A percentile compares a stretch with the other conserved stretches of the same genome.
phyloP scores from a whole-genome alignment of 495 filamentous ascomycete genomes.

The Ascodesmis nigricans region DNA sequence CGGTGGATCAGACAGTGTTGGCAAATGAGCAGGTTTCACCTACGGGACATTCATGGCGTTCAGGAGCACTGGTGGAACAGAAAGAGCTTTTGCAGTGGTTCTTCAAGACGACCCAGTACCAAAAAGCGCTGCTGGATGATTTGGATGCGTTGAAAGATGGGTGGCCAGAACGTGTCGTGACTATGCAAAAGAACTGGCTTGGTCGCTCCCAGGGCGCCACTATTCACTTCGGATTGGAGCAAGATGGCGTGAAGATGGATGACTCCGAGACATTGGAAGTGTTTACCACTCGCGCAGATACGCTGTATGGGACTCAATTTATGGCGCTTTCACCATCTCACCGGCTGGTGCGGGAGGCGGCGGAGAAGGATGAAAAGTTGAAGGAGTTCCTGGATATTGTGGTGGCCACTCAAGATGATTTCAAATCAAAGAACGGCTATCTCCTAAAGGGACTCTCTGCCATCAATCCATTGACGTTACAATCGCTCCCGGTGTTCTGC shows the following conservation, averaged over 20 bases:
- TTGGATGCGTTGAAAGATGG: conserved; percentile 38
- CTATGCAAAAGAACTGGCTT: conserved; percentile 80
- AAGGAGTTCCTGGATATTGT: conserved; percentile 37
- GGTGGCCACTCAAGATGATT: conserved; percentile 19
- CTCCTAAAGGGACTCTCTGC: conserved; percentile 37
- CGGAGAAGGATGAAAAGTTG: conserved; percentile 36
- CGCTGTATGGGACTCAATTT: conserved; percentile 65
- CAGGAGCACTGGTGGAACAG: conserved; percentile 68
- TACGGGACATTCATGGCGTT: conserved; percentile 68
- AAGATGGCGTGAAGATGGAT: conserved; percentile 15
- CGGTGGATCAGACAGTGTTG: conserved; percentile 68
- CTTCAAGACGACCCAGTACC: conserved; percentile 57
- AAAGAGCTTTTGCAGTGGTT: conserved; percentile 73
- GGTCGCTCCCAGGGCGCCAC: conserved; percentile 53
- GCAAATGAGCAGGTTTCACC: conserved; percentile 82
- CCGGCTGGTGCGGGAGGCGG: conserved; percentile 40
- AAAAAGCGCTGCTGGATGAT: conserved; percentile 49
- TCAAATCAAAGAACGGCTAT: conserved; percentile 57
- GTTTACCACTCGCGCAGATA: conserved; percentile 69
- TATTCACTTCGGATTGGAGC: too few species aligned
- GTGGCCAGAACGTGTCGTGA: conserved; percentile 63
- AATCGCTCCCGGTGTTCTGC: conserved; percentile 49
- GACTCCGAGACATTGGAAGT: conserved; percentile 34
- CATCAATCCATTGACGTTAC: conserved; percentile 42
- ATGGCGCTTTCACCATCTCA: conserved; percentile 55